These are phyloP conservation scores for Trifolium repens DNA, from an alignment of 306 rosid species.

Conservation along the genomic window DNA sequence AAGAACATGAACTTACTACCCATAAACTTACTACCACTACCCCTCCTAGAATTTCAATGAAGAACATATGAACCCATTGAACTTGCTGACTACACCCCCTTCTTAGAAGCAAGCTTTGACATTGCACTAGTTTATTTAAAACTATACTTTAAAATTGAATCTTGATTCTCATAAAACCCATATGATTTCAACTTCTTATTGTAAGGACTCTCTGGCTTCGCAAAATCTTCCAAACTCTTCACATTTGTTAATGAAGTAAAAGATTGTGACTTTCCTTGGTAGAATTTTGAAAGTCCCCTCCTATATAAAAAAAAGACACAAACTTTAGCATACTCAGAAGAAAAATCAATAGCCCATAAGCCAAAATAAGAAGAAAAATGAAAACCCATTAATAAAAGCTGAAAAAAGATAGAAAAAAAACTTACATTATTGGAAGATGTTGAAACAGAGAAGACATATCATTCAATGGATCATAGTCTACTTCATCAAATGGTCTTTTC, in stretches of 20 bases:
- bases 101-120: slow-evolving; percentile 37
- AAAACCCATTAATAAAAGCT: neutral
- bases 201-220: slow-evolving; percentile 51
- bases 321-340: slow-evolving; percentile 14
- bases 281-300: slow-evolving; percentile 59
- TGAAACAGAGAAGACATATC: slow-evolving; percentile 48
- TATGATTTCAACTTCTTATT: slow-evolving; percentile 50
- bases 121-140: neutral
- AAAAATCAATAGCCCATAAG: slow-evolving; percentile 4
- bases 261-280: slow-evolving; percentile 58
- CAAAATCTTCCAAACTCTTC: slow-evolving; percentile 55
- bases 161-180: slow-evolving; percentile 23
- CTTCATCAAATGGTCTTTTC: slow-evolving; percentile 8
- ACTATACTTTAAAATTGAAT: neutral
- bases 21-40: too few relatives aligned
- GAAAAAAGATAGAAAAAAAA: neutral
- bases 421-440: slow-evolving; percentile 59
- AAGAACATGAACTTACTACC: neutral
- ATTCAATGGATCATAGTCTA: slow-evolving; percentile 36
- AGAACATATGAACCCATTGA: slow-evolving; percentile 47
- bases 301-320: slow-evolving; percentile 36
- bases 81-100: slow-evolving; percentile 30
- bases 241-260: slow-evolving; percentile 53
- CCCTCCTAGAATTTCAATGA: neutral
- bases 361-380: neutral